These are phyloP conservation scores for Syzygium jambos DNA, from an alignment of 345 rosid genomes.

Conservation along the genomic window DNA sequence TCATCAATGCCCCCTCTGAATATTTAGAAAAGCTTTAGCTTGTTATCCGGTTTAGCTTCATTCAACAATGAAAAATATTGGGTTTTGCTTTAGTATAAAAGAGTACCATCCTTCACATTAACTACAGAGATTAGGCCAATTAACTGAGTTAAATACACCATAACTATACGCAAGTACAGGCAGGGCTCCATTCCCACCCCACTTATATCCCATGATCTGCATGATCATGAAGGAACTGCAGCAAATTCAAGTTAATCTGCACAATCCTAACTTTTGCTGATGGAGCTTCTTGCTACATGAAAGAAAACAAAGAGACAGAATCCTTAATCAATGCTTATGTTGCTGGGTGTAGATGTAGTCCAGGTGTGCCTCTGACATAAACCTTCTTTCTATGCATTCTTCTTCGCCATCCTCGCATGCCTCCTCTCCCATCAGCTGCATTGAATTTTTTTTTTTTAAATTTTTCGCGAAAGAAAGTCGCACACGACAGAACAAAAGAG, in stretches of 20 bases:
- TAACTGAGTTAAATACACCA: neutral
- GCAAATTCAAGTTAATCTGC: neutral
- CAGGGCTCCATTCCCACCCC: neutral
- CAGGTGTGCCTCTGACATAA: constrained; percentile 64
- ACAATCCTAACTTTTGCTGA: neutral
- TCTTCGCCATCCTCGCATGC: constrained; percentile 49
- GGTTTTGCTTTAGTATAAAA: neutral
- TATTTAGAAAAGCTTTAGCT: neutral
- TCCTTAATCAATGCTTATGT: constrained; percentile 35
- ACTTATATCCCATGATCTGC: neutral
- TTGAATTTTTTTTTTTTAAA: neutral
- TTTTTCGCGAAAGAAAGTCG: neutral
- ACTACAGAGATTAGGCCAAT: neutral
- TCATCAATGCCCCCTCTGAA: neutral
- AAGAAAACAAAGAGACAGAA: neutral
- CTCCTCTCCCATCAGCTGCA: constrained; percentile 50
- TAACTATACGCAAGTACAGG: neutral
- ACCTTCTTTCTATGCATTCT: constrained; percentile 58
- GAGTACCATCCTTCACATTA: neutral
- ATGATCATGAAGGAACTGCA: neutral
- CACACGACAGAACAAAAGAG: neutral
- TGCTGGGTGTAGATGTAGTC: constrained; percentile 89
- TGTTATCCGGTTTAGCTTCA: neutral
- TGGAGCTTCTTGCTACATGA: neutral
- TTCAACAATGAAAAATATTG: neutral